Evolutionary conservation across 2,329 filamentous ascomycete species (phyloP).

Genomic region (Colletotrichum liaoningense): DNA sequence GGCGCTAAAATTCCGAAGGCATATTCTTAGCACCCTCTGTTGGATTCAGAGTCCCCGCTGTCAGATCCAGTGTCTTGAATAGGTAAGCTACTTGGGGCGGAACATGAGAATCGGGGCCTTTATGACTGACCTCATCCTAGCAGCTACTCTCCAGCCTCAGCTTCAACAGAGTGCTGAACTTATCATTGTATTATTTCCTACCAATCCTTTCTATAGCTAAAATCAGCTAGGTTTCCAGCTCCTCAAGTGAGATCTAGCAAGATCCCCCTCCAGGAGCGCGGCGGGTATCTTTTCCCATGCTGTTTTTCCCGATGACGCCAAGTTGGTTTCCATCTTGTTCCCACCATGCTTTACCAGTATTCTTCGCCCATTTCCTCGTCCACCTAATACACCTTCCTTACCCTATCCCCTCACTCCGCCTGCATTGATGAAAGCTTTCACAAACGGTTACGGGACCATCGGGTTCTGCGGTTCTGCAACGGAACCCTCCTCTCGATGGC

Average conservation of each 20-base stretch:
- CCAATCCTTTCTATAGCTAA: not conserved
- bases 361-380: not conserved
- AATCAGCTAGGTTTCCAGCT: too few species aligned
- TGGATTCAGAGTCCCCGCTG: not conserved
- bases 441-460: slow-evolving; percentile 35
- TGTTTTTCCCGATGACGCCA: not conserved
- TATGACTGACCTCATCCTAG: not conserved
- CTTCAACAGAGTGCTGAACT: not conserved
- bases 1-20: fast-evolving
- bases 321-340: not conserved
- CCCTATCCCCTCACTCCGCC: not conserved
- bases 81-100: not conserved
- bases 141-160: not conserved
- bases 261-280: not conserved
- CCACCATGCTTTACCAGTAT: not conserved
- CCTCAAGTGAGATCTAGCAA: not conserved
- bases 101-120: not conserved
- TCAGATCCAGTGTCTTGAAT: not conserved
- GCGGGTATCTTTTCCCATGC: not conserved
- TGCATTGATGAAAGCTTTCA: slow-evolving; percentile 41
- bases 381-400: not conserved
- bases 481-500: slow-evolving; percentile 35
- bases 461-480: slow-evolving; percentile 18
- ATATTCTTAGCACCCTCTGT: not conserved
- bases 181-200: not conserved